A percentile compares a stretch with the other conserved stretches of the same genome.
Evolutionary conservation across 2,329 filamentous ascomycete species (phyloP).

Genomic region (Microsporum ferrugineum): DNA sequence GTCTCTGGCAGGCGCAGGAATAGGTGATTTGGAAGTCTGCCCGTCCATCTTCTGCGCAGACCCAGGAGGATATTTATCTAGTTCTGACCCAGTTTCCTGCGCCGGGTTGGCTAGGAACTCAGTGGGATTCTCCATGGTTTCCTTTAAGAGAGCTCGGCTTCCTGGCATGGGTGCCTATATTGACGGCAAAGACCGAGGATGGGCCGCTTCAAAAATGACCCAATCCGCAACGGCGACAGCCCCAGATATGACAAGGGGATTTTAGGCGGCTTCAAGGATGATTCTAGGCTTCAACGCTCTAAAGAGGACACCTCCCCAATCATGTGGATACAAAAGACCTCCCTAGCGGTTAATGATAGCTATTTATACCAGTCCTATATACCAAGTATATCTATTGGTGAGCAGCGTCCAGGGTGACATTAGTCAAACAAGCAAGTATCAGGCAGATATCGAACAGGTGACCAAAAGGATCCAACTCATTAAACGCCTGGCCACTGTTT

Average conservation of each 20-base stretch:
- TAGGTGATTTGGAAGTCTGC: conserved; percentile 9
- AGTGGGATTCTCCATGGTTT: not conserved
- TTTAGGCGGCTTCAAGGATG: not conserved
- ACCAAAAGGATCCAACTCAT: not conserved
- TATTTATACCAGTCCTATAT: not conserved
- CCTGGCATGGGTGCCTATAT: not conserved
- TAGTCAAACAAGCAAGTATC: not conserved
- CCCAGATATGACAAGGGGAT: not conserved
- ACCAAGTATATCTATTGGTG: not conserved
- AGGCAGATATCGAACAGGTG: not conserved
- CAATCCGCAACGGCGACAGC: not conserved
- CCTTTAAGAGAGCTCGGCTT: not conserved
- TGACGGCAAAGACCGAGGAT: not conserved
- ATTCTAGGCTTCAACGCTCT: not conserved
- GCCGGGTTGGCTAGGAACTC: not conserved
- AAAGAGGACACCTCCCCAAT: not conserved
- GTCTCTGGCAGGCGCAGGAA: conserved; percentile 15
- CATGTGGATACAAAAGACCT: not conserved
- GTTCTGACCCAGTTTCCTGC: not conserved
- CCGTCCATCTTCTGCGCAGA: not conserved
- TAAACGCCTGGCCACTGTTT: not conserved
- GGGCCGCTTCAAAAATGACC: not conserved
- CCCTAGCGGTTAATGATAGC: not conserved
- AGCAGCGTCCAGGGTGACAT: not conserved
- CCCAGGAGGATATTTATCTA: not conserved